Conservation (phyloP, 2,329 filamentous ascomycete species). For the Penicillium sp. region DNA sequence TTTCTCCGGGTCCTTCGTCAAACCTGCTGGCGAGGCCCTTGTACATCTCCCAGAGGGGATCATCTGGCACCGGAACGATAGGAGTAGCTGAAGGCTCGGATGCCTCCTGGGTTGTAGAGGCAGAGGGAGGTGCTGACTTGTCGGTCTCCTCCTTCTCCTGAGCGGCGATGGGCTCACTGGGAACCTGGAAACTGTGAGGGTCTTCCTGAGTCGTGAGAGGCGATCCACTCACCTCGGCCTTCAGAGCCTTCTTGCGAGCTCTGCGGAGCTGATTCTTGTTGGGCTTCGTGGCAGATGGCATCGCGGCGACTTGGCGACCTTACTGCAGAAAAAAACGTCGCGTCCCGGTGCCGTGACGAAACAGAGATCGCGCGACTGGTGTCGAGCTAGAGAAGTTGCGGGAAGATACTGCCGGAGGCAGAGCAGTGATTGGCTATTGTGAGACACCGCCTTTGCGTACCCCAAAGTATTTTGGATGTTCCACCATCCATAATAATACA, state of each 20-base stretch:
- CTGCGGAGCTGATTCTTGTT: conserved; percentile 93
- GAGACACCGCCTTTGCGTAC: neutral
- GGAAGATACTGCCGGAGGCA: neutral
- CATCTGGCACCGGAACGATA: conserved; percentile 61
- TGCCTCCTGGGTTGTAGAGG: conserved; percentile 9
- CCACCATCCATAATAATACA: neutral
- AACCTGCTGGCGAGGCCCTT: conserved; percentile 82
- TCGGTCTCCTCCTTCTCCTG: conserved; percentile 7
- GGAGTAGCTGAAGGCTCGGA: conserved; percentile 52
- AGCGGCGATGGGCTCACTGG: neutral
- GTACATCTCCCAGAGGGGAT: conserved; percentile 82
- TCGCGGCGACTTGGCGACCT: neutral
- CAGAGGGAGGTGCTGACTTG: conserved; percentile 14
- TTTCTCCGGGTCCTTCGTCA: conserved; percentile 64
- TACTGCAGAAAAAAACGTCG: neutral
- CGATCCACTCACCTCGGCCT: conserved; percentile 59
- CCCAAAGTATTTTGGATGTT: no score
- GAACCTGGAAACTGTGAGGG: conserved; percentile 22
- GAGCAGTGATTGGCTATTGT: neutral
- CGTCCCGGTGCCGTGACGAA: neutral
- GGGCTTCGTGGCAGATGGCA: conserved; percentile 59
- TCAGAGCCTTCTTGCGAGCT: conserved; percentile 92
- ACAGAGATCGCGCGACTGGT: neutral
- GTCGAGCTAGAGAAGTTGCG: neutral
- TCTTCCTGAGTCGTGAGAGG: conserved; percentile 3